These are phyloP conservation scores for Tetradesmus obliquus DNA, from an alignment of 139 green algal species.

Conservation along the genomic window DNA sequence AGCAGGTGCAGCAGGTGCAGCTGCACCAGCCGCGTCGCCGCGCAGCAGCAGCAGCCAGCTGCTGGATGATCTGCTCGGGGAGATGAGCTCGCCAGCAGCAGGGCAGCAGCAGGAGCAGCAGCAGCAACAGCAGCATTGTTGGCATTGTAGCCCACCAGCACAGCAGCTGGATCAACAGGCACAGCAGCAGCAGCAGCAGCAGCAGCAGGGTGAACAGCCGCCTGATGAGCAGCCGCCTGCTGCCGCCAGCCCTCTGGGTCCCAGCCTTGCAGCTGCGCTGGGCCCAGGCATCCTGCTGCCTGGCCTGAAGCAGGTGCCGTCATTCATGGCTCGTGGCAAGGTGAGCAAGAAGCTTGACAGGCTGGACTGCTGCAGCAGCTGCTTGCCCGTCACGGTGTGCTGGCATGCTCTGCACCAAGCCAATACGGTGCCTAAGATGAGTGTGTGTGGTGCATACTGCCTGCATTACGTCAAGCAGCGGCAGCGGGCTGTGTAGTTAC, in stretches of 20 bases:
- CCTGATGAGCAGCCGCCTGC: not conserved
- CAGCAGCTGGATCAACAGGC: not conserved
- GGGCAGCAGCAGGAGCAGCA: not conserved
- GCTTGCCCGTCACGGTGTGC: too few species aligned
- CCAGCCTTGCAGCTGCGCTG: not conserved
- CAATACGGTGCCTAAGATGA: too few species aligned
- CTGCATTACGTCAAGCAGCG: too few species aligned
- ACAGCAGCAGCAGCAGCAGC: not conserved
- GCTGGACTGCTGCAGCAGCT: too few species aligned
- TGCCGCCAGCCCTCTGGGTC: not conserved
- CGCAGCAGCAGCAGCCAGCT: not conserved
- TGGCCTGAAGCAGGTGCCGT: not conserved
- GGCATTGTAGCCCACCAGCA: not conserved
- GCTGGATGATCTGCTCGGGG: not conserved
- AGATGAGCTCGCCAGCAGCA: not conserved
- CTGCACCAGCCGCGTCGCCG: not conserved
- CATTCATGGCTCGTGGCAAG: not conserved
- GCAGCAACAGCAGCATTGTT: not conserved
- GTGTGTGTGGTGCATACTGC: too few species aligned
- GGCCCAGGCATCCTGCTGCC: not conserved
- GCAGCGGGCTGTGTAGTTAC: too few species aligned
- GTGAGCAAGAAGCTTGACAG: not conserved
- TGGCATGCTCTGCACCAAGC: too few species aligned
- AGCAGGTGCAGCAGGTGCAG: not conserved
- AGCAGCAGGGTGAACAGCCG: not conserved